Percentiles rank a stretch among this genome's conserved stretches.
phyloP scores from a whole-genome alignment of 192 early-diverging fungal genomes.

The Podila epicladia region DNA sequence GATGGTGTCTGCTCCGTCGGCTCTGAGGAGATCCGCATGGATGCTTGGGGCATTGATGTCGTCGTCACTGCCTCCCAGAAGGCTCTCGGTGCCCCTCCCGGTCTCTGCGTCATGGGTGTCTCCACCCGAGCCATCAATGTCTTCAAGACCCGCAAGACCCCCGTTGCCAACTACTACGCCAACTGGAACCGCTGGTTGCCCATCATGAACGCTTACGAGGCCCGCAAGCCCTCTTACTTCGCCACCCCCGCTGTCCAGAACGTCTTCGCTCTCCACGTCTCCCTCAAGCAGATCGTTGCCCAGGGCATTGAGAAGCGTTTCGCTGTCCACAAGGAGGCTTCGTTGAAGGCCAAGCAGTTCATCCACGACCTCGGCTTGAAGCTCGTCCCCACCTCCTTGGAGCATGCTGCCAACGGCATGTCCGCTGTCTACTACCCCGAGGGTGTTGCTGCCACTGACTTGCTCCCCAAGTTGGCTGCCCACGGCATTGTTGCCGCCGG shows the following conservation, averaged over 20 bases:
- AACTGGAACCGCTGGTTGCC: slow-evolving; percentile 96
- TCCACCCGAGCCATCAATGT: slow-evolving; percentile 79
- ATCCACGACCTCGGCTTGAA: slow-evolving; percentile 78
- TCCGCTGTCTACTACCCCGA: slow-evolving; percentile 91
- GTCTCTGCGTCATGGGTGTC: slow-evolving; percentile 88
- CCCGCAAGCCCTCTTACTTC: slow-evolving; percentile 92
- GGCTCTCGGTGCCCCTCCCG: slow-evolving; percentile 94
- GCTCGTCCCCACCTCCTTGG: slow-evolving; percentile 68
- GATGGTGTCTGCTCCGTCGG: slow-evolving; percentile 98
- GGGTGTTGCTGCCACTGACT: slow-evolving; percentile 75
- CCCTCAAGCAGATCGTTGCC: slow-evolving; percentile 77
- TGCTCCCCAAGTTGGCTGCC: slow-evolving; percentile 81
- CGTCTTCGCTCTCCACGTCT: slow-evolving; percentile 87
- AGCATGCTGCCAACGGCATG: slow-evolving; percentile 79
- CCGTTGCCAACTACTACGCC: slow-evolving; percentile 89
- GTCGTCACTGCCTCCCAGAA: slow-evolving; percentile 96
- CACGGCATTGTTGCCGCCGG: slow-evolving; percentile 91
- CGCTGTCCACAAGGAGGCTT: slow-evolving; percentile 78
- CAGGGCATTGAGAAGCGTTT: slow-evolving; percentile 82
- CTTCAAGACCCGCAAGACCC: slow-evolving; percentile 76
- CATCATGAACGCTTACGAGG: slow-evolving; percentile 96
- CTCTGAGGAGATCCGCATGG: slow-evolving; percentile 91
- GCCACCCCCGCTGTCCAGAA: slow-evolving; percentile 96
- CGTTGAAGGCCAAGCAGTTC: slow-evolving; percentile 77
- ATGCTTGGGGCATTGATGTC: slow-evolving; percentile 93